Evolutionary conservation across 2,329 filamentous ascomycete genomes (phyloP), one percentile per base, ranked within the genome.

Genomic region (Paecilomyces sp.): DNA sequence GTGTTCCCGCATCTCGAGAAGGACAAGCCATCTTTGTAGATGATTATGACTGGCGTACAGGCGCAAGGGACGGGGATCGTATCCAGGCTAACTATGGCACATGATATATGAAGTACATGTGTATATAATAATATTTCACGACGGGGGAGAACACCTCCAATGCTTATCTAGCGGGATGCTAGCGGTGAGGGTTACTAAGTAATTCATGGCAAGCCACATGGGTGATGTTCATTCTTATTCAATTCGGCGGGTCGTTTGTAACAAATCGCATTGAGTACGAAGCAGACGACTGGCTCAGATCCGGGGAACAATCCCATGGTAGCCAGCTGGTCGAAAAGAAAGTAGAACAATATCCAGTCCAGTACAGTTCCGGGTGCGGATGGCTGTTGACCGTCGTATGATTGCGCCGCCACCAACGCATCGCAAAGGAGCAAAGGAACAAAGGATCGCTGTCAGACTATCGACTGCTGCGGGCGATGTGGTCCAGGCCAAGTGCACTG

Each of bases 1-100:
- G 73, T 75, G 22, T 75, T 74, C 57, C 72, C 73, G 25, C 72
- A 74, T 65, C 57, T 75, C 61, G 66, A 67, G 57, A 60, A 60
- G 57, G 63, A 67, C 58, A 57, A 62, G 55, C 53, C 60, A 54
- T 58, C 58, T 51, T 28, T 57, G 52, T 60, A 57, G 54, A 28
- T 28, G 24, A 13, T 18, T 22, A 30, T 22, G 33, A 55, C 15
- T n/a, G 54, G 33, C 36, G 47, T 41, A 36, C 30, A 47, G 58
- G 55, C 50, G 33, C 9, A 18, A 47, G 22, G 36, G 56, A 54
- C 12, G 41, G 56, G 31, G 24, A 57, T 47, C 41, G 31, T 24
- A 57, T 47, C 41, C 8, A 47, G 15, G 41, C n/a, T 47, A 22
- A 18, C 41, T 8, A 18, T 47, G 15, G 18, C 18, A 47, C 41